Evolutionary conservation across 225 moss, liverwort and hornwort genomes (phyloP).

Genomic region (Marchantia polymorpha): DNA sequence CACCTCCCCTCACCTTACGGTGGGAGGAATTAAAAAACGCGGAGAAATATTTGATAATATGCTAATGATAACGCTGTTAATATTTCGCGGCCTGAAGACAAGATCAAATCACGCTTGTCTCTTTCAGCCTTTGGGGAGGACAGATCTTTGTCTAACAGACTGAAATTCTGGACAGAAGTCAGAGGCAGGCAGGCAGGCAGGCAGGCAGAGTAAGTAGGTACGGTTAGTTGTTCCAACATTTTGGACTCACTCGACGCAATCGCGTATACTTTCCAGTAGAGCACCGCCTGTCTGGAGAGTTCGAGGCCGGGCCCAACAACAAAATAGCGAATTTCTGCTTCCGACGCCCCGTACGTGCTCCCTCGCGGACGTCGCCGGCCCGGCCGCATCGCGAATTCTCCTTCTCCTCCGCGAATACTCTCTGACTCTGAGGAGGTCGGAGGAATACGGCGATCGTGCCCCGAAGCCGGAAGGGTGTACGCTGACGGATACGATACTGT

Average conservation of each 20-base stretch:
- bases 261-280: not conserved
- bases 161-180: not conserved
- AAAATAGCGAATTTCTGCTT: not conserved
- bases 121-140: not conserved
- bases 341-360: not conserved
- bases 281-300: not conserved
- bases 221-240: conserved; percentile 1
- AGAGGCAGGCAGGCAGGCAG: not conserved
- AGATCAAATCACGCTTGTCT: not conserved
- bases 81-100: not conserved
- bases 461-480: not conserved
- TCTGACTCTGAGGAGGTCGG: no score
- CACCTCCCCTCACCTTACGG: no score
- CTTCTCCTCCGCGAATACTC: not conserved
- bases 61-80: no score
- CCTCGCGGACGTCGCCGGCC: not conserved
- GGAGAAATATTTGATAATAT: no score
- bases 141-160: conserved; percentile 5
- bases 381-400: not conserved
- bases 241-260: not conserved
- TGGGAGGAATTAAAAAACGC: not conserved
- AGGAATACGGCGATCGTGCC: not conserved
- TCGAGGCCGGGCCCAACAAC: not conserved
- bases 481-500: not conserved
- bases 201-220: not conserved